Evolutionary conservation across 768 basidiomycete genomes (phyloP).

Genomic region (Mycena galopus): DNA sequence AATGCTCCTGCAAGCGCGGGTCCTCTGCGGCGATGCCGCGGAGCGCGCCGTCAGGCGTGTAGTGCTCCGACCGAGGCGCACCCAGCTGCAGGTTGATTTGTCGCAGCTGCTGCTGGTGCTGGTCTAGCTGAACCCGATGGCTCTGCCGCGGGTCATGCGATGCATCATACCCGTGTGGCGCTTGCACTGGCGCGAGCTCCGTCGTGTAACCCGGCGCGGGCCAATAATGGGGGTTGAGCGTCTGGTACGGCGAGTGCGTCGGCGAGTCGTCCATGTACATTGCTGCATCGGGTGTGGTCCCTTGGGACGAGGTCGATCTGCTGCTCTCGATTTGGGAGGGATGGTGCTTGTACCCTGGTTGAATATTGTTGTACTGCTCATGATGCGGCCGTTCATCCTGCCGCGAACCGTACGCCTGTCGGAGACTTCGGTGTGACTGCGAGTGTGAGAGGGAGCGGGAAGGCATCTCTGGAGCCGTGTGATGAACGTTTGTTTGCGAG

Average conservation of each 20-base stretch:
- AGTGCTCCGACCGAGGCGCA: constrained; percentile 50
- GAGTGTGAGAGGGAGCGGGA: constrained; percentile 25
- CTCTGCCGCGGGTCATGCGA: constrained; percentile 36
- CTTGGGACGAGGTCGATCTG: constrained; percentile 8
- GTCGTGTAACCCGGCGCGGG: constrained; percentile 22
- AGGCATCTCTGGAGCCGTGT: constrained; percentile 25
- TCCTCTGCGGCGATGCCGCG: constrained; percentile 67
- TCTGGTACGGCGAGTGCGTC: constrained; percentile 29
- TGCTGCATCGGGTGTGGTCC: neutral
- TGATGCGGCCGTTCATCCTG: constrained; percentile 10
- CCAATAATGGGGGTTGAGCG: constrained; percentile 33
- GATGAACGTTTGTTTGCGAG: constrained; percentile 22
- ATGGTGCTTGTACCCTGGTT: constrained; percentile 12
- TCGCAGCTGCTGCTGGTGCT: constrained; percentile 37
- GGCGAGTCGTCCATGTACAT: constrained; percentile 30
- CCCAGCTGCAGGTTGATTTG: constrained; percentile 38
- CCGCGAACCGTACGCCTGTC: constrained; percentile 22
- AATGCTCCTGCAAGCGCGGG: constrained; percentile 73
- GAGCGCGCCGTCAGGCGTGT: constrained; percentile 61
- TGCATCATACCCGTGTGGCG: constrained; percentile 30
- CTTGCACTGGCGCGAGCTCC: constrained; percentile 32
- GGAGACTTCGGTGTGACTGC: constrained; percentile 30
- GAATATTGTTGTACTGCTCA: constrained; percentile 5
- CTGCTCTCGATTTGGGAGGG: constrained; percentile 8
- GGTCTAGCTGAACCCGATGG: constrained; percentile 26